phyloP scores from a whole-genome alignment of 192 early-diverging fungal genomes.

The Backusella psychrophila region DNA sequence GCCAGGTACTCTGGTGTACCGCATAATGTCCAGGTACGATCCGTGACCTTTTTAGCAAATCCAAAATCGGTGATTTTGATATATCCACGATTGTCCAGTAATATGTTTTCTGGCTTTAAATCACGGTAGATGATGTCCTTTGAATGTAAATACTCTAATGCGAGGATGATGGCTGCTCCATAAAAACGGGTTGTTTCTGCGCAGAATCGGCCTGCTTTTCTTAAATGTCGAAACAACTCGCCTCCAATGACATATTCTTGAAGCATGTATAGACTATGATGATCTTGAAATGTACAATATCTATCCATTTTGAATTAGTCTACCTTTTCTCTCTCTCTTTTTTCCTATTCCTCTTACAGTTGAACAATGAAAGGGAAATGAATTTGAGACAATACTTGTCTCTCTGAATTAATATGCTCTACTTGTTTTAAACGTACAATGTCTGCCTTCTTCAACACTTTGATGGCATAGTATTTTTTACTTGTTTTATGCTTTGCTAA shows the following conservation, averaged over 20 bases:
- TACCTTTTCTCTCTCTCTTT: neutral
- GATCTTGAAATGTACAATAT: conserved; percentile 88
- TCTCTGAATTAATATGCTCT: conserved; percentile 95
- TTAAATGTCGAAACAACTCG: conserved; percentile 86
- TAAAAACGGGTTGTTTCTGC: conserved; percentile 86
- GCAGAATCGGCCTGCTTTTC: conserved; percentile 76
- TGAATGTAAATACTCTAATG: conserved; percentile 81
- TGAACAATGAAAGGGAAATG: conserved; percentile 87
- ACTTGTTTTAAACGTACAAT: conserved; percentile 93
- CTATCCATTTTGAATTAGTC: conserved; percentile 34
- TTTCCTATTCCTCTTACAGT: conserved; percentile 57
- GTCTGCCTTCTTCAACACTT: conserved; percentile 89
- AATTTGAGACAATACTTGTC: conserved; percentile 79
- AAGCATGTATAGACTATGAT: conserved; percentile 80
- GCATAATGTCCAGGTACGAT: conserved; percentile 83
- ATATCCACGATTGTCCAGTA: conserved; percentile 70
- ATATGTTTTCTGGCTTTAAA: conserved; percentile 78
- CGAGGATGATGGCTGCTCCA: conserved; percentile 81
- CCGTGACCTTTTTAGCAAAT: conserved; percentile 69
- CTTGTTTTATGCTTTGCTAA: conserved; percentile 73
- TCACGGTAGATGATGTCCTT: conserved; percentile 86
- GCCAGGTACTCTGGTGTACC: conserved; percentile 90
- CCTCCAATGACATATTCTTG: conserved; percentile 86
- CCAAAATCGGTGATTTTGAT: conserved; percentile 92
- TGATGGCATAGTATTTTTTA: conserved; percentile 88